Base-by-base conservation (phyloP, 2,329 filamentous ascomycete species). In the Orbilia ellipsospora region DNA sequence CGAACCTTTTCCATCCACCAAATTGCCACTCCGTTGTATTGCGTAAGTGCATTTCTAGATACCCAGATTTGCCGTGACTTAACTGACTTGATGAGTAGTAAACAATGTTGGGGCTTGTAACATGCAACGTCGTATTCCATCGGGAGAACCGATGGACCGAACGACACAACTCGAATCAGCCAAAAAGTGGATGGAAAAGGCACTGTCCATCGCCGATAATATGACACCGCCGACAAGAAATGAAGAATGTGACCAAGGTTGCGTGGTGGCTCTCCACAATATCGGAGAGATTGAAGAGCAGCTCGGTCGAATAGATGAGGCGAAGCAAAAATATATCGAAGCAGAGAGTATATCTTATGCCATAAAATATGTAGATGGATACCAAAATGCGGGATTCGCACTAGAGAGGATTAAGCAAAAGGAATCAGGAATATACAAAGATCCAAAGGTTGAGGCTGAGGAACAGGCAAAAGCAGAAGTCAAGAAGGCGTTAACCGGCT, bases 251-350 rank as follows among this genome's bases (percentile, higher is more conserved):
- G 93, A 96, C 81, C 82, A 90, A 67, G 92, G 90, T 0, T 97
- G 94, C 80, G 91, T 90, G 1, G 91, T 90, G 4, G 91, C 94
- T 6, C 89, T 92, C n/a, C 91, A 92, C 82, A 96, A 96, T 81
- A 87, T 97, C 63, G 94, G 90, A 23, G 92, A 96, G 79, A 90
- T 97, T 78, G 90, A 92, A 0, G 89, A 91, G 78, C 90, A 95
- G 87, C 83, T 89, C 73, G 90, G 90, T 0, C 87, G 91, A 79
- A 80, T 85, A 0, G 84, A 84, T 2, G 86, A 91, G 78, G 93
- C 94, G 1, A 86, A 86, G 79, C 86, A 85, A 78, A 87, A 87
- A 80, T 97, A 92, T 80, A 83, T 86, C 64, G 88, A 96, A 81
- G 90, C 91, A 8, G 86, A 88, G 64, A 85, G 85, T 18, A 81